Evolutionary conservation across 1,284 basidiomycete species (phyloP).

Genomic region (Volvariella volvacea): DNA sequence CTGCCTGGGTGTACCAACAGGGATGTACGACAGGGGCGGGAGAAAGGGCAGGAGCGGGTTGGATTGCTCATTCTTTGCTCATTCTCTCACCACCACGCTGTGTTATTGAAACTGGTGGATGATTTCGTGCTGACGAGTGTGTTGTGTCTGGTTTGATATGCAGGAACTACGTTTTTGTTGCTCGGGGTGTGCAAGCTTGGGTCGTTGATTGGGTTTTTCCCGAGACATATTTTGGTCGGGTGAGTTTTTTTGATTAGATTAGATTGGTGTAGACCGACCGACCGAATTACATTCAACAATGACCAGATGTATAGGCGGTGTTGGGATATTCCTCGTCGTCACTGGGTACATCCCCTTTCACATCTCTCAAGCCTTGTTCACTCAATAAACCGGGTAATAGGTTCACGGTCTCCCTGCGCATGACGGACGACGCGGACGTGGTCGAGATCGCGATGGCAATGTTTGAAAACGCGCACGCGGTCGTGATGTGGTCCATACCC

Average conservation of each 20-base stretch:
- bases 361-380: background rate
- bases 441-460: slow-evolving; percentile 41
- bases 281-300: too few relatives aligned
- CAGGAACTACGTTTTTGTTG: slow-evolving; percentile 69
- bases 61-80: background rate
- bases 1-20: too few relatives aligned
- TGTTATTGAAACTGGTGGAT: too few relatives aligned
- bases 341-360: slow-evolving; percentile 57
- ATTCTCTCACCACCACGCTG: background rate
- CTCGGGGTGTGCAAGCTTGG: slow-evolving; percentile 86
- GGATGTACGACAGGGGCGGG: too few relatives aligned
- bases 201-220: slow-evolving; percentile 91
- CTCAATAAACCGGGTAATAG: slow-evolving; percentile 27
- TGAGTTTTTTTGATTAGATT: slow-evolving; percentile 21
- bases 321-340: slow-evolving; percentile 87
- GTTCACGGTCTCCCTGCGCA: slow-evolving; percentile 77
- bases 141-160: background rate
- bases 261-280: too few relatives aligned
- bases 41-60: too few relatives aligned
- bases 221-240: slow-evolving; percentile 92
- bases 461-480: slow-evolving; percentile 51
- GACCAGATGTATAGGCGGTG: slow-evolving; percentile 86
- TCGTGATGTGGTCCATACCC: slow-evolving; percentile 73
- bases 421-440: slow-evolving; percentile 77
- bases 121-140: background rate